Percentiles rank a stretch among this genome's conserved stretches.
Conservation (phyloP, 2,329 filamentous ascomycete species). For the Penicillium vulpinum region DNA sequence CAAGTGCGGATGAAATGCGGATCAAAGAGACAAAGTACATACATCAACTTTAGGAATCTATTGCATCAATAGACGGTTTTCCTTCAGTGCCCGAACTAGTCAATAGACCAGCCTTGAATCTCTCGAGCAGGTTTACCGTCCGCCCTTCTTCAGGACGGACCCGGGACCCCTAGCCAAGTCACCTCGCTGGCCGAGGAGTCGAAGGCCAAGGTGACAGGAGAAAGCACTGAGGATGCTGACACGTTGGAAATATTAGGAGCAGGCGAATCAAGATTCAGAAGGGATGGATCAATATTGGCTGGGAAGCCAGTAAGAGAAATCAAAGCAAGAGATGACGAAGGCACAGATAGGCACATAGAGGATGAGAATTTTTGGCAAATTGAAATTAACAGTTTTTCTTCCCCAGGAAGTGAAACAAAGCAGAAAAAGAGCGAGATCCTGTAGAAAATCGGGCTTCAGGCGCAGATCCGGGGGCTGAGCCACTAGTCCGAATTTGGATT, state of each 20-base stretch:
- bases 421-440: constrained; percentile 2
- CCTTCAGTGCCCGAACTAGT: constrained; percentile 7
- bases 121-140: constrained; percentile 48
- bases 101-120: constrained; percentile 16
- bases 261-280: constrained; percentile 15
- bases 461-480: constrained; percentile 23
- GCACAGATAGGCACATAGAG: constrained; percentile 43
- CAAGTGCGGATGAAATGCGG: not conserved
- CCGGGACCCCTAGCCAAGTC: constrained; percentile 49
- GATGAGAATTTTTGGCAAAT: constrained; percentile 6
- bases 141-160: constrained; percentile 55
- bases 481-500: constrained; percentile 20
- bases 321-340: constrained; percentile 24
- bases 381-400: constrained; percentile 1
- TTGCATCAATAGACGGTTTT: constrained; percentile 10
- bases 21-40: constrained; percentile 4
- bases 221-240: constrained; percentile 13
- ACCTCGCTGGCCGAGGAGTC: constrained; percentile 34
- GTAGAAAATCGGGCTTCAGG: constrained; percentile 23
- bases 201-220: constrained; percentile 21
- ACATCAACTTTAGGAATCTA: constrained; percentile 18
- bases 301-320: constrained; percentile 33
- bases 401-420: constrained; percentile 13
- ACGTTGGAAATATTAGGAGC: constrained; percentile 18
- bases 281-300: constrained; percentile 21